Evolutionary conservation across 768 basidiomycete species (phyloP).

Genomic region (Agrocybe pediades): DNA sequence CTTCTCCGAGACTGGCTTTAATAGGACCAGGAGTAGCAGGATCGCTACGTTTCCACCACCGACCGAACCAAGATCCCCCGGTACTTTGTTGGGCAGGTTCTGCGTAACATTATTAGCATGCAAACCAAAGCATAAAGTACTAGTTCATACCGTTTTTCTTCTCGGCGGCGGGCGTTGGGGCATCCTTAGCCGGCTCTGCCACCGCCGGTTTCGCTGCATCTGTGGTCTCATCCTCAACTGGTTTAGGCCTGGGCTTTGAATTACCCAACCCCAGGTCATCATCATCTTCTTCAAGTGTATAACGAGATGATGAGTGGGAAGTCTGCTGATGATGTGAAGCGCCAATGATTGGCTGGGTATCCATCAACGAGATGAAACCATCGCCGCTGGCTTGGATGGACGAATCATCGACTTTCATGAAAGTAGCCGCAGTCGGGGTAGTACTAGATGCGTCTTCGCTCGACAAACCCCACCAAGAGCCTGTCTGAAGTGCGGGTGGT

Average conservation of each 20-base stretch:
- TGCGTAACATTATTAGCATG: neutral
- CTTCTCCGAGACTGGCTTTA: conserved; percentile 91
- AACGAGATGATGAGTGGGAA: conserved; percentile 13
- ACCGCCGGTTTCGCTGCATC: conserved; percentile 24
- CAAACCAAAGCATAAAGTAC: neutral
- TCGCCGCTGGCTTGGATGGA: conserved; percentile 43
- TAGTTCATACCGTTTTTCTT: conserved; percentile 17
- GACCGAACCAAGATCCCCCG: conserved; percentile 75
- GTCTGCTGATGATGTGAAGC: conserved; percentile 24
- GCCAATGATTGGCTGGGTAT: conserved; percentile 49
- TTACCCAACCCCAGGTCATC: conserved; percentile 96
- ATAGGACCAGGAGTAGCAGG: conserved; percentile 63
- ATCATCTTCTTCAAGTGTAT: conserved; percentile 51
- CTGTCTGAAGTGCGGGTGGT: conserved; percentile 34
- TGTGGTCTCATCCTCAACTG: conserved; percentile 24
- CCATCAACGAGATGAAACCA: conserved; percentile 86
- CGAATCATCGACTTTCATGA: conserved; percentile 54
- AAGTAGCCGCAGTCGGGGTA: conserved; percentile 74
- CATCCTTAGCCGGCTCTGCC: conserved; percentile 1
- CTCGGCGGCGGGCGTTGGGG: conserved; percentile 20
- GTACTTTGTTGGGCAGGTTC: conserved; percentile 18
- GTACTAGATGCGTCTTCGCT: conserved; percentile 29
- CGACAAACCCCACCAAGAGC: conserved; percentile 64
- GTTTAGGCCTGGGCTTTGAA: conserved; percentile 40
- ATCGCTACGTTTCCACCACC: conserved; percentile 76